Evolutionary conservation across 1,139 yeast species (phyloP).

Genomic region (Spencermartinsiella ligniputridi): DNA sequence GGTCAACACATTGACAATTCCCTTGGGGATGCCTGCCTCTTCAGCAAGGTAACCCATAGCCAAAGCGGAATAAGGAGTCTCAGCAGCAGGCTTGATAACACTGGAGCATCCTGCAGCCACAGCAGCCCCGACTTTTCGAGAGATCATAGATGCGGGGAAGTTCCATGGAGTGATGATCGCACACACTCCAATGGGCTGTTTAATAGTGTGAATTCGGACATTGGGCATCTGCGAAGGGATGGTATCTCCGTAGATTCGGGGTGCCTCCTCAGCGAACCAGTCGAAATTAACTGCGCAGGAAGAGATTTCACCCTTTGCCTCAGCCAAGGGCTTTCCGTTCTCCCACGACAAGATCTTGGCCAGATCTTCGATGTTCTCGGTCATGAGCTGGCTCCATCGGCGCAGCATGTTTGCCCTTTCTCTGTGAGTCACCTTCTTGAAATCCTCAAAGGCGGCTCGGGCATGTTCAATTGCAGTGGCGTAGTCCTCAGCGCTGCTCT

Average conservation of each 20-base stretch:
- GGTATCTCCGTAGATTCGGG: conserved; percentile 67
- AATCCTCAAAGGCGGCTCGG: conserved; percentile 52
- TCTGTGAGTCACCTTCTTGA: conserved; percentile 55
- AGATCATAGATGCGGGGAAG: conserved; percentile 91
- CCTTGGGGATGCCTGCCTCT: conserved; percentile 84
- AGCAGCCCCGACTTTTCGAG: conserved; percentile 88
- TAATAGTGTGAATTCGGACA: conserved; percentile 59
- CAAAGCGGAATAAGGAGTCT: conserved; percentile 82
- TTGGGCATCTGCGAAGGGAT: conserved; percentile 58
- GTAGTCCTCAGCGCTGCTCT: conserved; percentile 46
- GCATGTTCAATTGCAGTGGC: conserved; percentile 54
- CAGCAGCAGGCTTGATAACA: conserved; percentile 84
- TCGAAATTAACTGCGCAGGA: conserved; percentile 79
- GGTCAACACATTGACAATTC: conserved; percentile 70
- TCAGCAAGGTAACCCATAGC: conserved; percentile 71
- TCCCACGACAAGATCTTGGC: conserved; percentile 72
- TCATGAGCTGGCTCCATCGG: conserved; percentile 56
- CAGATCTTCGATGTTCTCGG: conserved; percentile 66
- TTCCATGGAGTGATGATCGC: conserved; percentile 96
- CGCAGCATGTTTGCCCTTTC: conserved; percentile 64
- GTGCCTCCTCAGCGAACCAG: conserved; percentile 88
- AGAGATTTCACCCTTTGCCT: conserved; percentile 70
- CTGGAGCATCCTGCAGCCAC: conserved; percentile 91
- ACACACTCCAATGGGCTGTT: conserved; percentile 86
- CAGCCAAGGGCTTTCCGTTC: conserved; percentile 77